Evolutionary conservation across 2,329 filamentous ascomycete species (phyloP).

Genomic region (Dichotomopilus funicola): DNA sequence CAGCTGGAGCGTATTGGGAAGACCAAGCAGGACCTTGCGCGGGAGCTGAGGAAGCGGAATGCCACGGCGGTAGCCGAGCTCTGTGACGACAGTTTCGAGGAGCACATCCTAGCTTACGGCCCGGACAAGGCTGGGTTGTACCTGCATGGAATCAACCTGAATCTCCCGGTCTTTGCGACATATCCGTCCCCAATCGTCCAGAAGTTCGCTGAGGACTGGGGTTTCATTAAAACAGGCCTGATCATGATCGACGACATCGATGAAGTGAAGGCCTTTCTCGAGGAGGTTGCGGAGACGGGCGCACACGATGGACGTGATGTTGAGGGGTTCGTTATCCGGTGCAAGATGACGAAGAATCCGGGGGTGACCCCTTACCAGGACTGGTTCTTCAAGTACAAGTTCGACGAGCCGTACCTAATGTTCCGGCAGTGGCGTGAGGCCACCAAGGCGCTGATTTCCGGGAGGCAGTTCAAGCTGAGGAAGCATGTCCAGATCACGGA

Average conservation of each 20-base stretch:
- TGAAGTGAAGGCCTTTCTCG: constrained; percentile 72
- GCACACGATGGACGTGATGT: constrained; percentile 87
- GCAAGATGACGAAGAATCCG: constrained; percentile 57
- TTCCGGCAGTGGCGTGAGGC: constrained; percentile 98
- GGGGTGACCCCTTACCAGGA: constrained; percentile 59
- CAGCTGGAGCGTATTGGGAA: constrained; percentile 74
- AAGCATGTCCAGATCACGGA: constrained; percentile 88
- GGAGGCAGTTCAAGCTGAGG: constrained; percentile 66
- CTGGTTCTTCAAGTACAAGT: constrained; percentile 99
- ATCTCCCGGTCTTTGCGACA: constrained; percentile 85
- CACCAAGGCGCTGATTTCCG: constrained; percentile 79
- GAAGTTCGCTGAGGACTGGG: constrained; percentile 84
- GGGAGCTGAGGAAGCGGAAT: constrained; percentile 70
- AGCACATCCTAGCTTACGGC: constrained; percentile 88
- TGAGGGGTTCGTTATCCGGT: constrained; percentile 94
- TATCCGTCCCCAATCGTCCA: constrained; percentile 80
- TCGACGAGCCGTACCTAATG: constrained; percentile 97
- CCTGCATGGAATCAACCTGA: constrained; percentile 92
- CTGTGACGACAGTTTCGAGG: constrained; percentile 93
- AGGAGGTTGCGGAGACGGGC: constrained; percentile 79
- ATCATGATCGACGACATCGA: constrained; percentile 68
- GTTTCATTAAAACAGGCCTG: constrained; percentile 82
- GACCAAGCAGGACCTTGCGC: constrained; percentile 70
- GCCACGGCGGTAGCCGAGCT: constrained; percentile 93
- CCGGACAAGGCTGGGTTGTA: constrained; percentile 82